phyloP scores from a whole-genome alignment of 768 basidiomycete genomes.

The Suillus alpinus region DNA sequence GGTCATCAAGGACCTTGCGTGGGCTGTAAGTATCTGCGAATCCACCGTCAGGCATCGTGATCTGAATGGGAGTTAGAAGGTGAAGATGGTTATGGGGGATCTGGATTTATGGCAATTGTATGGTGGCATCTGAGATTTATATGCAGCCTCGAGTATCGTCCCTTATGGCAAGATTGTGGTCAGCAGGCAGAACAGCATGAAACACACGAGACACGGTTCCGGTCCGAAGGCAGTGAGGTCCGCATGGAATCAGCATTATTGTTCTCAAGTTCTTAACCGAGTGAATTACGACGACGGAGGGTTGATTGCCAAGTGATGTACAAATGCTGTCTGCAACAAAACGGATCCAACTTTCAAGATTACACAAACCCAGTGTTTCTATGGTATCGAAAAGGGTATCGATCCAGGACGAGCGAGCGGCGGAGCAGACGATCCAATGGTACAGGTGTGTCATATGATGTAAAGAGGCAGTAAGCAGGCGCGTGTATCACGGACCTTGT shows the following conservation, averaged over 20 bases:
- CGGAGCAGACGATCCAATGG: background rate
- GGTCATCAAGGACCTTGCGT: slow-evolving; percentile 52
- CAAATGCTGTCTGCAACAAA: slow-evolving; percentile 14
- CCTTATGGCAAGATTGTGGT: background rate
- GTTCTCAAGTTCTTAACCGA: background rate
- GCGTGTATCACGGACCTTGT: slow-evolving; percentile 2
- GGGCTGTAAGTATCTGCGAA: slow-evolving; percentile 50
- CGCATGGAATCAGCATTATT: background rate
- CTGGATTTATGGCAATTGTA: background rate
- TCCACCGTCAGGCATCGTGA: slow-evolving; percentile 20
- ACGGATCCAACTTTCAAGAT: slow-evolving; percentile 19
- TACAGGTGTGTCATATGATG: slow-evolving; percentile 4
- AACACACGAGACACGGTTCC: background rate
- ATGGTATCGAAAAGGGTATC: slow-evolving; percentile 29
- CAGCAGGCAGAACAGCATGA: background rate
- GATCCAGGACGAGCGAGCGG: slow-evolving; percentile 5
- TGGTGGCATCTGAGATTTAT: background rate
- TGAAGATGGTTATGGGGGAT: background rate
- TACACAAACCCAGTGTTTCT: slow-evolving; percentile 21
- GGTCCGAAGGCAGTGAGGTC: background rate
- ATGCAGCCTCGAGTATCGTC: background rate
- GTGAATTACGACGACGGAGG: background rate
- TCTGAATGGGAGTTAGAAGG: background rate
- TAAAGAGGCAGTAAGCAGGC: background rate
- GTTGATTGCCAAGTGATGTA: slow-evolving; percentile 13